Evolutionary conservation across 2,329 filamentous ascomycete genomes (phyloP).

Genomic region (Penicillium sp.): DNA sequence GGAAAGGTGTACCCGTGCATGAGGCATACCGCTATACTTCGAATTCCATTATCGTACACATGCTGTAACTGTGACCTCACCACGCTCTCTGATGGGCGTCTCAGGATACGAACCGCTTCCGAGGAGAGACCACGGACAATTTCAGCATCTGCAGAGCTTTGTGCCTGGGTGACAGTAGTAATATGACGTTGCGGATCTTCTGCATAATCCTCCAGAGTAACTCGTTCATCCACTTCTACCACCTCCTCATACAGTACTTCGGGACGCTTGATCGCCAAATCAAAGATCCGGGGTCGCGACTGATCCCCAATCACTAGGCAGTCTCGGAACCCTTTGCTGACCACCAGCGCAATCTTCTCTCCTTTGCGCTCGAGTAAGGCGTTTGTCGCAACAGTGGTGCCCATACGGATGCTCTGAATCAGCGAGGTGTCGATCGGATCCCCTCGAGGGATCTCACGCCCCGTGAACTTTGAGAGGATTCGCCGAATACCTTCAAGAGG

Average conservation of each 20-base stretch:
- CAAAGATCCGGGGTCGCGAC: slow-evolving; percentile 83
- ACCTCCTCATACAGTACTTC: slow-evolving; percentile 82
- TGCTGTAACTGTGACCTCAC: slow-evolving; percentile 58
- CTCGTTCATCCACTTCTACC: slow-evolving; percentile 84
- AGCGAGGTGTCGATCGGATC: slow-evolving; percentile 72
- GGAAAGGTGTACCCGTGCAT: slow-evolving; percentile 93
- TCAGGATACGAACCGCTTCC: slow-evolving; percentile 67
- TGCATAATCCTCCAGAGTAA: slow-evolving; percentile 86
- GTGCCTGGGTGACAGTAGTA: slow-evolving; percentile 45
- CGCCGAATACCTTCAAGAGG: slow-evolving; percentile 86
- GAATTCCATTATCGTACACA: slow-evolving; percentile 66
- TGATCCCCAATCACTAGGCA: slow-evolving; percentile 88
- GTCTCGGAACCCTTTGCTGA: slow-evolving; percentile 83
- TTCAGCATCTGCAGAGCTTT: slow-evolving; percentile 46
- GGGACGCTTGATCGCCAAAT: slow-evolving; percentile 78
- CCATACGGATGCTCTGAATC: slow-evolving; percentile 92
- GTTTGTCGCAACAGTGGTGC: slow-evolving; percentile 91
- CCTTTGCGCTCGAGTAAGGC: slow-evolving; percentile 86
- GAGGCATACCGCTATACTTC: slow-evolving; percentile 80
- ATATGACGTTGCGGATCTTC: slow-evolving; percentile 67
- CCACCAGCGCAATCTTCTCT: slow-evolving; percentile 79
- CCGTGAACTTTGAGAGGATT: slow-evolving; percentile 72
- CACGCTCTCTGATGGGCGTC: slow-evolving; percentile 53
- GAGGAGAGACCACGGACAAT: slow-evolving; percentile 68
- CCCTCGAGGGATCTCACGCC: slow-evolving; percentile 71